Evolutionary conservation across 345 rosid species (phyloP).

Genomic region (Ailanthus altissimus): DNA sequence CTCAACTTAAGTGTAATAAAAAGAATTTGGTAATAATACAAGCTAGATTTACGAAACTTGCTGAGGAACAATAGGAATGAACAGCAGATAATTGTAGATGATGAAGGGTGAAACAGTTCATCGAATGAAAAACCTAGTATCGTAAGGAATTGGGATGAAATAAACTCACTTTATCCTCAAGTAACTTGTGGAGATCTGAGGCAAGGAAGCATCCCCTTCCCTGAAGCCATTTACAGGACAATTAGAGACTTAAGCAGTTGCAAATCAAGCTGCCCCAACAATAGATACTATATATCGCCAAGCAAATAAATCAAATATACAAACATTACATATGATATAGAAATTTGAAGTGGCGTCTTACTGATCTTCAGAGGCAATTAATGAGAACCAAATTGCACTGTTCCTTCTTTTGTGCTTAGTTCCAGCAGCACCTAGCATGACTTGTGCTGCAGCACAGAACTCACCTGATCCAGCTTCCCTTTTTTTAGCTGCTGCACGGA

Average conservation of each 20-base stretch:
- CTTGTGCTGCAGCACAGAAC: conserved; percentile 40
- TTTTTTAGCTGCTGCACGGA: conserved; percentile 41
- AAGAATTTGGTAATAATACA: neutral
- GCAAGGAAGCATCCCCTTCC: conserved; percentile 60
- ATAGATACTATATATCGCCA: neutral
- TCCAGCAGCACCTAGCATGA: conserved; percentile 43
- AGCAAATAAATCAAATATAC: neutral
- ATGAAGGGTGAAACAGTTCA: neutral
- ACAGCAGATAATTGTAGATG: neutral
- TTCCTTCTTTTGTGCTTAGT: conserved; percentile 42
- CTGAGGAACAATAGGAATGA: neutral
- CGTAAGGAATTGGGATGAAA: neutral
- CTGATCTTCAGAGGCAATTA: conserved; percentile 69
- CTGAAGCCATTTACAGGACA: conserved; percentile 41
- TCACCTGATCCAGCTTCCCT: conserved; percentile 40
- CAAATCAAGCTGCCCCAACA: neutral
- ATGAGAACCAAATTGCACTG: conserved; percentile 66
- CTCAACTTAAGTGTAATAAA: neutral
- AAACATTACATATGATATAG: neutral
- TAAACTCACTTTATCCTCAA: conserved; percentile 74
- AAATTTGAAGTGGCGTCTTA: conserved; percentile 39
- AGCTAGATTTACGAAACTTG: neutral
- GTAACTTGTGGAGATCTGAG: conserved; percentile 67
- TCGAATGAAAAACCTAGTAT: neutral
- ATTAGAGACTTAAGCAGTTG: conserved; percentile 19